phyloP scores from a whole-genome alignment of 108 stramenopile species.

The Hondaea fermentalgiana region DNA sequence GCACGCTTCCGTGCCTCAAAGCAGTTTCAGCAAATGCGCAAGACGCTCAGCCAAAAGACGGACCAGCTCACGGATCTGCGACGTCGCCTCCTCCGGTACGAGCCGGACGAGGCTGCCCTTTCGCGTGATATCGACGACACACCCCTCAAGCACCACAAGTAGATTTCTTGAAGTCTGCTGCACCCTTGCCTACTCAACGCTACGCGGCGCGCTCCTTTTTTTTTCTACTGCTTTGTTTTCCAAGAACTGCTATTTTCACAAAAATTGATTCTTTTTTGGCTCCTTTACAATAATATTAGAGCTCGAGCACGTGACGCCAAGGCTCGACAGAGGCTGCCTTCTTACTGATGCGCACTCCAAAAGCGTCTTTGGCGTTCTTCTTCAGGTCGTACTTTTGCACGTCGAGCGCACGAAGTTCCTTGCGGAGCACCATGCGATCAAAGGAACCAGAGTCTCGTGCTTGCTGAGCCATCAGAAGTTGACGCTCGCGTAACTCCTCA shows the following conservation, averaged over 20 bases:
- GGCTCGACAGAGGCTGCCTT: neutral
- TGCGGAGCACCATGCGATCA: neutral
- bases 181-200: too few species aligned
- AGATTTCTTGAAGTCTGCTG: too few species aligned
- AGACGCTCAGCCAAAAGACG: slow-evolving; percentile 11
- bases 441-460: neutral
- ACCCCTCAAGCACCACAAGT: neutral
- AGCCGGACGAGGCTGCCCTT: neutral
- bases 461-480: neutral
- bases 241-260: too few species aligned
- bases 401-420: neutral
- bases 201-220: too few species aligned
- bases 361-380: neutral
- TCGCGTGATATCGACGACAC: neutral
- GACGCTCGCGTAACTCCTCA: neutral
- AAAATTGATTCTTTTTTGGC: too few species aligned
- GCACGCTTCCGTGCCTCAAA: neutral
- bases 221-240: too few species aligned
- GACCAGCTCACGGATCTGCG: neutral
- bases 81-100: neutral
- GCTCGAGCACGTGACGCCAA: neutral
- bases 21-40: neutral
- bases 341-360: neutral
- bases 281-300: neutral
- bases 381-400: neutral